Conservation (phyloP, 176 grass and related monocot genomes). For the Panicum miliaceum region DNA sequence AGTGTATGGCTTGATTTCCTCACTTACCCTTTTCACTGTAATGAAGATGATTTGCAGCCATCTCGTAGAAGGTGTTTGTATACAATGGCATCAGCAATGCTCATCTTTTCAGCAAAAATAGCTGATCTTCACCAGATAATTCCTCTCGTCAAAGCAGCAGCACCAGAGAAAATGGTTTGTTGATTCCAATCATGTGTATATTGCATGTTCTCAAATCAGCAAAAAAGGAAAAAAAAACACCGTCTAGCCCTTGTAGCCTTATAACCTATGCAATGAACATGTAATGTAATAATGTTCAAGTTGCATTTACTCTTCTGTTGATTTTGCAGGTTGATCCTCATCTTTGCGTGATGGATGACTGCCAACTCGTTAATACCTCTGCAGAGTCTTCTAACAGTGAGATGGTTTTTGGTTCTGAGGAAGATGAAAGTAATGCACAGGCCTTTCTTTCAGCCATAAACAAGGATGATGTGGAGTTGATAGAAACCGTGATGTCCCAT, state of each 20-base stretch:
- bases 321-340: slow-evolving; percentile 82
- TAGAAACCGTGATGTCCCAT: slow-evolving; percentile 65
- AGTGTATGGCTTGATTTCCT: slow-evolving; percentile 36
- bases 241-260: not conserved
- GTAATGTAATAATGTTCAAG: not conserved
- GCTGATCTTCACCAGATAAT: slow-evolving; percentile 61
- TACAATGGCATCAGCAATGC: slow-evolving; percentile 85
- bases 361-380: slow-evolving; percentile 50
- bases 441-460: slow-evolving; percentile 73
- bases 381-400: slow-evolving; percentile 44
- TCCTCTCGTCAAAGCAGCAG: slow-evolving; percentile 53
- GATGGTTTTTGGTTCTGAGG: slow-evolving; percentile 72
- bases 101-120: slow-evolving; percentile 80
- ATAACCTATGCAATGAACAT: slow-evolving; percentile 5
- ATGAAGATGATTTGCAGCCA: slow-evolving; percentile 79
- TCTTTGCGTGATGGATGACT: slow-evolving; percentile 72
- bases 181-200: slow-evolving; percentile 21
- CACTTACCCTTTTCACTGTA: slow-evolving; percentile 54
- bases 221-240: too few relatives aligned
- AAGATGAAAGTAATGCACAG: slow-evolving; percentile 76
- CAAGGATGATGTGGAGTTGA: slow-evolving; percentile 72
- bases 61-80: slow-evolving; percentile 85
- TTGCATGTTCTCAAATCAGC: not conserved
- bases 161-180: slow-evolving; percentile 74
- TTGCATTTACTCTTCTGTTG: slow-evolving; percentile 25